These are phyloP conservation scores for Viola odorata DNA, from an alignment of 345 rosid species.

Conservation along the genomic window DNA sequence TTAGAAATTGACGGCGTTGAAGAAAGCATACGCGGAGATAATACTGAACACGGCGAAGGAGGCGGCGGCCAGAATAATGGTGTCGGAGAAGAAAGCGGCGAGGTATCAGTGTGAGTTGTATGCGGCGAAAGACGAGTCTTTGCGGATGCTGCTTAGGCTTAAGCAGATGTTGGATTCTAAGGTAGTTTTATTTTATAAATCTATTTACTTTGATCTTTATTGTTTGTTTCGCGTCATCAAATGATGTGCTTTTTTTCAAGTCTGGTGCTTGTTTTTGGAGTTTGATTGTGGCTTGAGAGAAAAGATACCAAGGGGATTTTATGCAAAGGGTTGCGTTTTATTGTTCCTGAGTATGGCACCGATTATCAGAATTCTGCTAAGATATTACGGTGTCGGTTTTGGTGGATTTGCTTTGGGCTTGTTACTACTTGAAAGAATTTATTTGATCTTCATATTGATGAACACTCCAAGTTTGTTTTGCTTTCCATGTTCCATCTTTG, in stretches of 20 bases:
- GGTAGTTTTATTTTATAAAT: conserved; percentile 28
- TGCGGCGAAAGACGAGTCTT: conserved; percentile 62
- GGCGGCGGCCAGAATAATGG: conserved; percentile 82
- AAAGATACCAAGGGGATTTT: too few species aligned
- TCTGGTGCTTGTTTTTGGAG: neutral
- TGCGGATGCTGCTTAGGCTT: conserved; percentile 70
- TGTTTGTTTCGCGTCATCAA: conserved; percentile 8
- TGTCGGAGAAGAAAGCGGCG: conserved; percentile 69
- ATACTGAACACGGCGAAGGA: conserved; percentile 85
- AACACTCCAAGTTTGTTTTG: too few species aligned
- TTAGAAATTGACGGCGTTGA: conserved; percentile 72
- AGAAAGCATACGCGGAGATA: conserved; percentile 93
- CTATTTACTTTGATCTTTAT: neutral
- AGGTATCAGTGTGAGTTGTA: conserved; percentile 64
- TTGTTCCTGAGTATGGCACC: too few species aligned
- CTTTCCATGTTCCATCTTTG: too few species aligned
- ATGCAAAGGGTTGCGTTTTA: too few species aligned
- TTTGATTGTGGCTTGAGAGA: too few species aligned
- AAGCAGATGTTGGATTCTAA: conserved; percentile 77
- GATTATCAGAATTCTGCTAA: too few species aligned
- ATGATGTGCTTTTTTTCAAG: conserved; percentile 6
- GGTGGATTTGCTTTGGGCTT: too few species aligned
- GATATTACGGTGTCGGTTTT: too few species aligned
- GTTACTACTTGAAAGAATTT: too few species aligned
- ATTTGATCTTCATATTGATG: too few species aligned